Evolutionary conservation across 2,329 filamentous ascomycete species (phyloP).

Genomic region (Neofusicoccum ribis): DNA sequence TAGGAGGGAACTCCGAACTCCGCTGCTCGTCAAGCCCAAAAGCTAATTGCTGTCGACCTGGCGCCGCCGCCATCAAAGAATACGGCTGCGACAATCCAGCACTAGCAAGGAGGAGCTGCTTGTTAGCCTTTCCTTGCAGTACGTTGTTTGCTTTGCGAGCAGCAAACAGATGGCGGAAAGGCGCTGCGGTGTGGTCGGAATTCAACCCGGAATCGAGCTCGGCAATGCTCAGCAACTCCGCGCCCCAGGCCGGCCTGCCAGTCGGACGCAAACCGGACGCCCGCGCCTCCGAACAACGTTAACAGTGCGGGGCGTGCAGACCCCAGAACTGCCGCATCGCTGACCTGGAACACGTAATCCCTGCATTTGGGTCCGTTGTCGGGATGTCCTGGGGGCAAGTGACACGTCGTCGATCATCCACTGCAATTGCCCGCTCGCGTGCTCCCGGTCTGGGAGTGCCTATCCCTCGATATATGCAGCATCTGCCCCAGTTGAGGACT

Average conservation of each 20-base stretch:
- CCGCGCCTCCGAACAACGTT: neutral
- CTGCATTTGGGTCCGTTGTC: neutral
- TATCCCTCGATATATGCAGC: neutral
- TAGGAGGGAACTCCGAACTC: constrained; percentile 15
- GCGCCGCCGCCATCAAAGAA: neutral
- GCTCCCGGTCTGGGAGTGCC: neutral
- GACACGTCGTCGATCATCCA: neutral
- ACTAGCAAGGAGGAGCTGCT: neutral
- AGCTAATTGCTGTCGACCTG: neutral
- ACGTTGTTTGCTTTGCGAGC: neutral
- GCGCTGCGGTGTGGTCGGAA: neutral
- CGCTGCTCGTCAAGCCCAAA: neutral
- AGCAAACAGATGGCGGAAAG: neutral
- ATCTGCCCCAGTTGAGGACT: neutral
- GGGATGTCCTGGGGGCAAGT: neutral
- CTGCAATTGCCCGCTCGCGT: neutral
- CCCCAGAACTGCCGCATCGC: neutral
- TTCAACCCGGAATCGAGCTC: neutral
- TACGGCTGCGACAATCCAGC: neutral
- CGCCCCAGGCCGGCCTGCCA: neutral
- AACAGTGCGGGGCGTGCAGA: neutral
- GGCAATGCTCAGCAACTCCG: neutral
- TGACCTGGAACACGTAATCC: neutral
- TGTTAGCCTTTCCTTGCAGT: neutral
- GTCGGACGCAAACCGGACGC: neutral